These are phyloP conservation scores for Scytalidium sp. DNA, from an alignment of 2,329 filamentous ascomycete genomes.

Conservation along the genomic window DNA sequence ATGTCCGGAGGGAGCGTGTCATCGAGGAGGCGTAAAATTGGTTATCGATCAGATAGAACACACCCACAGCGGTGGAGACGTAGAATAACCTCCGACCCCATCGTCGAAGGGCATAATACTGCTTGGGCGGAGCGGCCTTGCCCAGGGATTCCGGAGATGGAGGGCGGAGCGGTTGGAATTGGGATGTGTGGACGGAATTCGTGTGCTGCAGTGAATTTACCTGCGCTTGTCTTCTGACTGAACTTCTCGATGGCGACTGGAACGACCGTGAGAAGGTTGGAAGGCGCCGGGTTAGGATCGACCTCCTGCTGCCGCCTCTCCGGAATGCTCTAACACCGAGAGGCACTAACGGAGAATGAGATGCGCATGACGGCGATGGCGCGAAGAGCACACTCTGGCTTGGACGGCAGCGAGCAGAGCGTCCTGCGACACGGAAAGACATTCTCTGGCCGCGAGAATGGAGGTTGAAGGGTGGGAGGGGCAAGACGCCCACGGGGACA, in stretches of 20 bases:
- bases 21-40: slow-evolving; percentile 77
- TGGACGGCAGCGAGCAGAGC: slow-evolving; percentile 12
- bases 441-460: slow-evolving; percentile 13
- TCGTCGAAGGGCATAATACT: slow-evolving; percentile 67
- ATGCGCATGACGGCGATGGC: neutral
- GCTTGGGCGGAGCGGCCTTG: slow-evolving; percentile 65
- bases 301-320: slow-evolving; percentile 2
- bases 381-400: slow-evolving; percentile 7
- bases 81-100: slow-evolving; percentile 74
- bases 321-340: too few relatives aligned
- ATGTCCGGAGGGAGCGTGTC: slow-evolving; percentile 76
- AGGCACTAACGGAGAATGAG: neutral
- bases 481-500: too few relatives aligned
- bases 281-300: neutral
- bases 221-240: slow-evolving; percentile 10
- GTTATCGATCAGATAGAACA: slow-evolving; percentile 66
- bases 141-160: slow-evolving; percentile 79
- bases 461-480: neutral
- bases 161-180: slow-evolving; percentile 66
- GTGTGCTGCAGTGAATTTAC: slow-evolving; percentile 3
- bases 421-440: slow-evolving; percentile 23
- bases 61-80: slow-evolving; percentile 55
- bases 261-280: slow-evolving; percentile 4
- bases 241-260: slow-evolving; percentile 1
- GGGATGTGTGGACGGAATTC: slow-evolving; percentile 29